A percentile compares a stretch with the other conserved stretches of the same genome.
phyloP scores from a whole-genome alignment of 208 protist genomes.

The Kentomonas sorsogonicus region DNA sequence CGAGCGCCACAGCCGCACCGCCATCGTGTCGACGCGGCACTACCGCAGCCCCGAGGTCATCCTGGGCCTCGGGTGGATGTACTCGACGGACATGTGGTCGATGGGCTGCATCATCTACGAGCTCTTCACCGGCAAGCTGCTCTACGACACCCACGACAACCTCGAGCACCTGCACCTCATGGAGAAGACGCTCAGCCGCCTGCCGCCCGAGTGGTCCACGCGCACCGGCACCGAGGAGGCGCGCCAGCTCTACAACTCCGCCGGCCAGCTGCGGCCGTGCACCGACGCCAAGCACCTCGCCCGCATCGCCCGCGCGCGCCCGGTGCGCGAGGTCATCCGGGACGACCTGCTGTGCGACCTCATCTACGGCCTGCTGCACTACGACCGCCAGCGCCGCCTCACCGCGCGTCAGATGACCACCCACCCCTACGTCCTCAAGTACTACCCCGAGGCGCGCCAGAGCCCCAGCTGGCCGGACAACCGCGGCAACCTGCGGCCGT shows the following conservation, averaged over 20 bases:
- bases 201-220: constrained; percentile 46
- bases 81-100: constrained; percentile 70
- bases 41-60: constrained; percentile 76
- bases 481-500: constrained; percentile 36
- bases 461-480: constrained; percentile 62
- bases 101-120: constrained; percentile 83
- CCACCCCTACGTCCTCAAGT: constrained; percentile 77
- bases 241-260: constrained; percentile 42
- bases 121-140: constrained; percentile 58
- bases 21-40: constrained; percentile 35
- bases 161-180: constrained; percentile 78
- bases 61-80: constrained; percentile 59
- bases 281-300: constrained; percentile 56
- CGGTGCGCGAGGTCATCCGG: constrained; percentile 47
- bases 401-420: constrained; percentile 61
- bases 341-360: constrained; percentile 56
- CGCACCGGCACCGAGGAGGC: constrained; percentile 50
- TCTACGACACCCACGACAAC: constrained; percentile 68
- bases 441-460: constrained; percentile 70
- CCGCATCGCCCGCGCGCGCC: constrained; percentile 44
- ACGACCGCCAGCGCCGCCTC: constrained; percentile 64
- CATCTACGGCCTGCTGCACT: constrained; percentile 62
- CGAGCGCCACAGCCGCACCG: constrained; percentile 30
- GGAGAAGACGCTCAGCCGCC: constrained; percentile 56
- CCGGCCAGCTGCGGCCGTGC: constrained; percentile 45